A percentile compares a stretch with the other conserved stretches of the same genome.
These are phyloP conservation scores for Rhodomyrtus tomentosa DNA, from an alignment of 345 rosid species.

Conservation along the genomic window DNA sequence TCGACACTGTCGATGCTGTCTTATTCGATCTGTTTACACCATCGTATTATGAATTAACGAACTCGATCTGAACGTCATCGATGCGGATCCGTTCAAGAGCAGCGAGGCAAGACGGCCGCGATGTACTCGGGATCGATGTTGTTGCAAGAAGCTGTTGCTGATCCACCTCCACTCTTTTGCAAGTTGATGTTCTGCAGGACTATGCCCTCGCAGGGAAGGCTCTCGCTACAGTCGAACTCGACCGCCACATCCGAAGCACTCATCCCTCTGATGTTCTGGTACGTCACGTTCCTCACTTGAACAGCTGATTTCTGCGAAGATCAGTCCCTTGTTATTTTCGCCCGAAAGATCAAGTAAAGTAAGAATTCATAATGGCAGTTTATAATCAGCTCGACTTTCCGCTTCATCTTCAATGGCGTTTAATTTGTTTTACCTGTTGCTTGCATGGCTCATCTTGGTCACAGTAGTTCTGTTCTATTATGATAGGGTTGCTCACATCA, in stretches of 20 bases:
- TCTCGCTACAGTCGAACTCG: slow-evolving; percentile 49
- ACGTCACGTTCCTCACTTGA: slow-evolving; percentile 53
- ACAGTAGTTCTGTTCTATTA: slow-evolving; percentile 77
- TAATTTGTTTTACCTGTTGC: slow-evolving; percentile 26
- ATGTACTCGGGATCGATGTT: slow-evolving; percentile 23
- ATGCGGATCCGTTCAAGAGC: neutral
- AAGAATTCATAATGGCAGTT: neutral
- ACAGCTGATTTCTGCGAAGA: slow-evolving; percentile 47
- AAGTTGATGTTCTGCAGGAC: slow-evolving; percentile 35
- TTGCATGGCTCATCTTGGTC: slow-evolving; percentile 62
- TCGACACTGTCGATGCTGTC: neutral
- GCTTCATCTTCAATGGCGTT: neutral
- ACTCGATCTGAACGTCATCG: neutral
- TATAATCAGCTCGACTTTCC: neutral
- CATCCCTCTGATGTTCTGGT: slow-evolving; percentile 61
- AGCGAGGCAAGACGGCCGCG: slow-evolving; percentile 47
- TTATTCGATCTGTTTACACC: neutral
- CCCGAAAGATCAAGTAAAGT: neutral
- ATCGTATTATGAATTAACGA: neutral
- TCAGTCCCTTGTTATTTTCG: neutral
- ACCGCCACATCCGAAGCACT: slow-evolving; percentile 67
- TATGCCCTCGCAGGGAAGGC: slow-evolving; percentile 54
- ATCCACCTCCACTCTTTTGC: slow-evolving; percentile 8
- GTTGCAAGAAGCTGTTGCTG: slow-evolving; percentile 37
- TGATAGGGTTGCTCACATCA: slow-evolving; percentile 70